Conservation (phyloP, 352 stramenopile species). For the Globisporangium heterothallicum region DNA sequence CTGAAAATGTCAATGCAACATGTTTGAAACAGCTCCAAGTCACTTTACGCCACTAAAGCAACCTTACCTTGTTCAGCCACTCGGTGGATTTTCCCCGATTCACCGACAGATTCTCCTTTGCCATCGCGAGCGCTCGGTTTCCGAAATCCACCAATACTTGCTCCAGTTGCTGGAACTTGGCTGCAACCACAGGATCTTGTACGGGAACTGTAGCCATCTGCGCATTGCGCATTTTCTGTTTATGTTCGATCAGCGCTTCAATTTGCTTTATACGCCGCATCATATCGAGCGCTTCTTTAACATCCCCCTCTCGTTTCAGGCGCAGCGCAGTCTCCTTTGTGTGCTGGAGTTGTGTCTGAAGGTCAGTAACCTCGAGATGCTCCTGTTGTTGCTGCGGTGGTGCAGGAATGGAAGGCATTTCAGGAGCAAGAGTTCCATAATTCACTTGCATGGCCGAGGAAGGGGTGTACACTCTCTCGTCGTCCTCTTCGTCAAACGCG, state of each 20-base stretch:
- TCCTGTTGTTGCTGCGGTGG: not conserved
- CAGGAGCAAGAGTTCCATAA: constrained; percentile 2
- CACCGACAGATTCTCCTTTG: constrained; percentile 41
- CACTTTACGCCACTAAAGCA: not conserved
- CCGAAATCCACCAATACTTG: constrained; percentile 57
- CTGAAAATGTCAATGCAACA: constrained; percentile 16
- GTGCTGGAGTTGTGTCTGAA: constrained; percentile 38
- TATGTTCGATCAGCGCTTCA: constrained; percentile 50
- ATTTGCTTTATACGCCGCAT: constrained; percentile 74
- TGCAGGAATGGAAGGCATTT: constrained; percentile 1
- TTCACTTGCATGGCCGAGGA: not conserved
- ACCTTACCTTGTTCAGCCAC: constrained; percentile 51
- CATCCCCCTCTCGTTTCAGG: constrained; percentile 52
- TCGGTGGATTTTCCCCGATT: constrained; percentile 47
- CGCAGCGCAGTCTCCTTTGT: constrained; percentile 35
- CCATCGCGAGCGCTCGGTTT: constrained; percentile 41
- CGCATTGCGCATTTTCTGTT: constrained; percentile 15
- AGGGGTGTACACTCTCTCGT: constrained; percentile 20
- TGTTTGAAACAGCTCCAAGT: no score
- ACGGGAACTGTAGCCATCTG: not conserved
- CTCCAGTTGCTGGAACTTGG: constrained; percentile 58
- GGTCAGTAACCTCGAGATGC: constrained; percentile 20
- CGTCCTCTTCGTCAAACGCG: constrained; percentile 55
- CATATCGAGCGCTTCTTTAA: constrained; percentile 50
- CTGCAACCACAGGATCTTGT: constrained; percentile 13